Conservation (phyloP, 495 filamentous ascomycete species). For the Aspergillus panamensis region DNA sequence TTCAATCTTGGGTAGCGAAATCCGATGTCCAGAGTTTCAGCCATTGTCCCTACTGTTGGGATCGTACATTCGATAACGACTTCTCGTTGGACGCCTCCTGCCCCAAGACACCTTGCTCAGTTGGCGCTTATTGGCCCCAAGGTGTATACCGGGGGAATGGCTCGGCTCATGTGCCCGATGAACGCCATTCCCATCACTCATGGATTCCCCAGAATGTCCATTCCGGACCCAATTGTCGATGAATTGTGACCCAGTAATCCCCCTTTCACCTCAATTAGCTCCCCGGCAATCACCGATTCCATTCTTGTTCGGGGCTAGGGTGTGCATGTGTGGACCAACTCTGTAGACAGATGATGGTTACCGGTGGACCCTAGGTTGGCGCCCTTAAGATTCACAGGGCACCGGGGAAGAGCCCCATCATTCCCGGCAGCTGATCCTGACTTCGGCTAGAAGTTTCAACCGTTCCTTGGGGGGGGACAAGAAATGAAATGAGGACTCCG, state of each 20-base stretch:
- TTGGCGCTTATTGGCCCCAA: slow-evolving; percentile 12
- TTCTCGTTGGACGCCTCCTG: neutral
- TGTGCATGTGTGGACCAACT: slow-evolving; percentile 8
- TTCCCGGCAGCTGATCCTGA: slow-evolving; percentile 14
- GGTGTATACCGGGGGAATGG: slow-evolving; percentile 19
- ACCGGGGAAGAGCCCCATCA: slow-evolving; percentile 14
- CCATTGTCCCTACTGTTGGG: slow-evolving; percentile 13
- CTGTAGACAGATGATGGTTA: neutral
- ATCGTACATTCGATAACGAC: slow-evolving; percentile 14
- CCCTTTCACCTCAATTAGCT: slow-evolving; percentile 1
- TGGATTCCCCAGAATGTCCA: slow-evolving; percentile 21
- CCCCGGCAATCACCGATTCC: slow-evolving; percentile 13
- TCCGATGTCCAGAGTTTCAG: slow-evolving; percentile 20
- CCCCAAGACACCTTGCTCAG: neutral
- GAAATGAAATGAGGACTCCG: neutral
- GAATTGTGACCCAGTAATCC: neutral
- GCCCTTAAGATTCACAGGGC: slow-evolving; percentile 8
- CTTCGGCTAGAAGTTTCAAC: neutral
- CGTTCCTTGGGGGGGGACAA: neutral
- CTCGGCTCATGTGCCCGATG: slow-evolving; percentile 21
- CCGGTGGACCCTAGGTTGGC: slow-evolving; percentile 7
- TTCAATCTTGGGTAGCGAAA: slow-evolving; percentile 16
- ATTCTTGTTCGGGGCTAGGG: slow-evolving; percentile 15
- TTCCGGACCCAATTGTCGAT: slow-evolving; percentile 14
- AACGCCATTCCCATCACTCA: slow-evolving; percentile 15